Percentiles rank a stretch among this genome's conserved stretches.
phyloP scores from a whole-genome alignment of 768 basidiomycete species.

The Megacollybia marginata region DNA sequence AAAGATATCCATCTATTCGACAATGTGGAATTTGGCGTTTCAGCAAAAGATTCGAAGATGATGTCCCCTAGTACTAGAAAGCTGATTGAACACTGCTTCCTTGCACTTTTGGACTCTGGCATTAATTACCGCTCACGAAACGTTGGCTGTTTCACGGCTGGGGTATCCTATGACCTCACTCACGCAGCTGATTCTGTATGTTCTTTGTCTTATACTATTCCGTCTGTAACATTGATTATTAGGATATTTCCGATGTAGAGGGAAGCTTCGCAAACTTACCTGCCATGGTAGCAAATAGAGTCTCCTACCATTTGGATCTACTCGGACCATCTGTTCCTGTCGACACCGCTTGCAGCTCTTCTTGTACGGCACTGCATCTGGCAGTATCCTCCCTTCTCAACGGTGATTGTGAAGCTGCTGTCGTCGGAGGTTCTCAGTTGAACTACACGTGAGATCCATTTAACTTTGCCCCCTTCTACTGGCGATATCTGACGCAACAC shows the following conservation, averaged over 20 bases:
- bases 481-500: too few relatives aligned
- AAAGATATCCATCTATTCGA: neutral
- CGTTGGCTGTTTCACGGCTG: too few relatives aligned
- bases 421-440: constrained; percentile 26
- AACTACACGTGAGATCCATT: constrained; percentile 17
- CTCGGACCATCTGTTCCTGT: constrained; percentile 38
- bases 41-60: neutral
- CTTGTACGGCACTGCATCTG: constrained; percentile 27
- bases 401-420: constrained; percentile 29
- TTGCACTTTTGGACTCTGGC: neutral
- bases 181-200: too few relatives aligned
- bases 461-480: too few relatives aligned
- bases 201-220: too few relatives aligned
- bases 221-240: too few relatives aligned
- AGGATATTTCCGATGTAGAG: constrained; percentile 26
- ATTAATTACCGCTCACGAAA: neutral
- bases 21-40: neutral
- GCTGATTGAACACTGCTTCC: neutral
- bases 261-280: constrained; percentile 27
- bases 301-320: constrained; percentile 33
- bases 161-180: too few relatives aligned
- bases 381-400: constrained; percentile 25
- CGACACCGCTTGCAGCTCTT: constrained; percentile 33
- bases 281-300: constrained; percentile 30
- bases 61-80: neutral